Evolutionary conservation across 1,284 basidiomycete species (phyloP).

Genomic region (Cystobasidiaceae sp.): DNA sequence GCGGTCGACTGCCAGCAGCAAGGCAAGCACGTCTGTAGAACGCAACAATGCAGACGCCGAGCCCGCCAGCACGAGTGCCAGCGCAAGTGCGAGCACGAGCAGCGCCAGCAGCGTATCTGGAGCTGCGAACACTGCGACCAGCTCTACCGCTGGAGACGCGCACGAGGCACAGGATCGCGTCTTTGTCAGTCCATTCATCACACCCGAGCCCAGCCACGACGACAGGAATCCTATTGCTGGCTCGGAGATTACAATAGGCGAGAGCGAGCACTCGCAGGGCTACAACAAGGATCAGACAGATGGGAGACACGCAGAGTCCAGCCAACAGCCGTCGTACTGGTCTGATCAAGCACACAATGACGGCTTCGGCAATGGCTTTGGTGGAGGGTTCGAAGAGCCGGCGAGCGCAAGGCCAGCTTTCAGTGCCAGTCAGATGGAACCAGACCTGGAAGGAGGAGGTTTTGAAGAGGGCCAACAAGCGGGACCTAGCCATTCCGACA

Average conservation of each 20-base stretch:
- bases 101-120: slow-evolving; percentile 13
- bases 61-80: background rate
- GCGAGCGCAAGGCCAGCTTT: background rate
- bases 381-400: background rate
- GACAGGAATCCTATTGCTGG: background rate
- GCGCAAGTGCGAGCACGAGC: slow-evolving; percentile 1
- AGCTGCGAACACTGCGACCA: background rate
- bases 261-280: background rate
- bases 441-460: background rate
- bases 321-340: background rate
- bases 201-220: background rate
- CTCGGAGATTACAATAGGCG: slow-evolving; percentile 1
- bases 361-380: slow-evolving; percentile 15
- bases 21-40: background rate
- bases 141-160: background rate
- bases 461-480: background rate
- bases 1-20: slow-evolving; percentile 11
- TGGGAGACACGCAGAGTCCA: background rate
- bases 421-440: background rate
- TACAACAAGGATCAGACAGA: too few species aligned
- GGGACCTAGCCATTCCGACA: background rate
- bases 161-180: slow-evolving; percentile 10
- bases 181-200: slow-evolving; percentile 18
- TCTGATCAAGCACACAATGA: background rate
- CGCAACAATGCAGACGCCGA: background rate